Conservation (phyloP, 441 rosid species). For the Biscutella laevigata region DNA sequence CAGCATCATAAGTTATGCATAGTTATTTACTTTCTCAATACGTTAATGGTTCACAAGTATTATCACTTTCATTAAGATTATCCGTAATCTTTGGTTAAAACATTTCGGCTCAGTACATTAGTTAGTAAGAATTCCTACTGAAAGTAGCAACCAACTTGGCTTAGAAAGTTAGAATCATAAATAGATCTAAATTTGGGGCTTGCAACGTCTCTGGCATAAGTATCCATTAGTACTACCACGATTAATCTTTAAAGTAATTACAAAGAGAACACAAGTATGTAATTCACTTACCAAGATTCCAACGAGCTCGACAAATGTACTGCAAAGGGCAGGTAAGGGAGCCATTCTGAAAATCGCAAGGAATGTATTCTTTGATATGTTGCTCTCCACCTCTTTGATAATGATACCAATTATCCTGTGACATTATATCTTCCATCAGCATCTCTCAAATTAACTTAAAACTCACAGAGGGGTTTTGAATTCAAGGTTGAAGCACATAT, state of each 20-base stretch:
- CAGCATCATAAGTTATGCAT: slow-evolving; percentile 27
- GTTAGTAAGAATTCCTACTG: background rate
- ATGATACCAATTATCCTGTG: slow-evolving; percentile 79
- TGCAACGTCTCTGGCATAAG: background rate
- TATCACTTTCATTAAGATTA: background rate
- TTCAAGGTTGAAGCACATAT: slow-evolving; percentile 11
- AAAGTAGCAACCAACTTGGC: background rate
- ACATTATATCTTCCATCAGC: slow-evolving; percentile 23
- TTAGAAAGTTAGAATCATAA: background rate
- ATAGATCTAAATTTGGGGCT: background rate
- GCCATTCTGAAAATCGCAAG: slow-evolving; percentile 88
- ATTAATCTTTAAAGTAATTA: slow-evolving; percentile 1
- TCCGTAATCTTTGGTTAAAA: background rate
- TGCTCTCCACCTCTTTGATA: slow-evolving; percentile 82
- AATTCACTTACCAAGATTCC: slow-evolving; percentile 66
- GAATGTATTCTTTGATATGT: slow-evolving; percentile 72
- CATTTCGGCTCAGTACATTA: background rate
- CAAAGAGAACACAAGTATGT: background rate
- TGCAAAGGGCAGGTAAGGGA: slow-evolving; percentile 62
- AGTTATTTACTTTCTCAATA: slow-evolving; percentile 2
- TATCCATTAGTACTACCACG: background rate
- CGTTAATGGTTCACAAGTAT: slow-evolving; percentile 1
- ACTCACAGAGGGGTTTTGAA: background rate
- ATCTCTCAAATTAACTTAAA: slow-evolving; percentile 6
- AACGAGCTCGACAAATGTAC: slow-evolving; percentile 84